Evolutionary conservation across 2,329 filamentous ascomycete genomes (phyloP), one percentile per base, ranked within the genome.

Genomic region (Claviceps sp.): DNA sequence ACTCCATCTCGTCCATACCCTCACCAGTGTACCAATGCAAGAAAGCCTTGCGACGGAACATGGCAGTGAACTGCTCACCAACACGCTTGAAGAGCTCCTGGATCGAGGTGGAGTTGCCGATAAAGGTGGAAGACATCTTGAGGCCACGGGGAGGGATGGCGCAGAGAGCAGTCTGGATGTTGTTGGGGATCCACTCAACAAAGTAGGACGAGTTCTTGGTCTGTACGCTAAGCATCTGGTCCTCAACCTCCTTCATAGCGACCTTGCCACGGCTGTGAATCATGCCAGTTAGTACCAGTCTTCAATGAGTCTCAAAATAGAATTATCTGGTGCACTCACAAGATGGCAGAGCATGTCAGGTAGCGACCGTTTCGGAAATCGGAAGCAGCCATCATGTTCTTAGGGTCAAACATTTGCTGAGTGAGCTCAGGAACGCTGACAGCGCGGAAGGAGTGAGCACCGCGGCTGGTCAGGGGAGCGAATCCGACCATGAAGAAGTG

Each of bases 401-500:
- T 97, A 66, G 93, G 90, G 79, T 98, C 93, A 79, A 95, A 96
- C 89, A 98, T 97, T 76, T 98, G 93, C 80, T 97, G 93, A 66
- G 91, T 97, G 72, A 98, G 83, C 79, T 97, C 93, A 54, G 91
- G 91, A 57, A 97, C 93, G 66, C 85, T 89, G 72, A 97, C 86
- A 61, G 93, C 90, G 69, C 93, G 93, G 91, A 97, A 98, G 63
- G 87, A 88, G 80, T 93, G 74, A 61, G 90, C 85, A 65, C 75
- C 75, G 58, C 75, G 75, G 72, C 88, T 94, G 72, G 93, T 97
- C 67, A 98, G 82, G 69, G 93, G 93, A 73, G 93, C 91, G 71
- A 97, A 98, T 72, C 93, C 93, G 70, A 98, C 91, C 93, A 97
- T 98, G 85, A 98, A 98, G 85, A 98, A 98, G 78, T 98, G 93